Conservation (phyloP, 345 rosid species). For the Acer saccharum region DNA sequence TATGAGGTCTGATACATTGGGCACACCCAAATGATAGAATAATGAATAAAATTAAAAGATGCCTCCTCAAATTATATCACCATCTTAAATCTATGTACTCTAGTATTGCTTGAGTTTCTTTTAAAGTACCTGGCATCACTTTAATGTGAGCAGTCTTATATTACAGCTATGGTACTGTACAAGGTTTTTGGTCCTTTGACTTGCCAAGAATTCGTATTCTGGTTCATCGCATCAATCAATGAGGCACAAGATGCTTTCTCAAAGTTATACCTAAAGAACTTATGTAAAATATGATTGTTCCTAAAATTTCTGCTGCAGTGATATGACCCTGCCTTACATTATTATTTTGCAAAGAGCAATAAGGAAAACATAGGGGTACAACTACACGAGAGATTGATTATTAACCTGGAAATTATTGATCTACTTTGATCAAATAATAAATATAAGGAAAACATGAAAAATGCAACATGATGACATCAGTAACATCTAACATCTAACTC, state of each 20-base stretch:
- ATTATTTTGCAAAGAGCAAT: neutral
- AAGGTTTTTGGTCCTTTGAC: neutral
- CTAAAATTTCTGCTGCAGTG: neutral
- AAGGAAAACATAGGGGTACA: neutral
- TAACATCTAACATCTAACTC: neutral
- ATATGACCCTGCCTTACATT: neutral
- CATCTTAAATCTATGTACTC: neutral
- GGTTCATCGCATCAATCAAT: neutral
- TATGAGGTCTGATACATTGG: neutral
- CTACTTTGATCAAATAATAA: neutral
- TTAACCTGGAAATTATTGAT: neutral
- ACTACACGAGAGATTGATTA: too few species aligned
- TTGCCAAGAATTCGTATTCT: neutral
- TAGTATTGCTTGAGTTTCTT: neutral
- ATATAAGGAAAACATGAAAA: too few species aligned
- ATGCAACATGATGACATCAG: neutral
- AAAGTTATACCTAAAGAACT: neutral
- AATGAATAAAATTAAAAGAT: neutral
- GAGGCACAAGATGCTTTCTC: constrained; percentile 7
- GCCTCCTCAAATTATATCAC: neutral
- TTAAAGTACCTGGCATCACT: neutral
- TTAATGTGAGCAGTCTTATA: neutral
- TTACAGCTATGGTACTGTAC: neutral
- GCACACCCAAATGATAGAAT: neutral
- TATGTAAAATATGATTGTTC: neutral